Percentiles rank a stretch among this genome's conserved stretches.
Evolutionary conservation across 495 filamentous ascomycete species (phyloP).

Genomic region (Lasiosphaeria hispida): DNA sequence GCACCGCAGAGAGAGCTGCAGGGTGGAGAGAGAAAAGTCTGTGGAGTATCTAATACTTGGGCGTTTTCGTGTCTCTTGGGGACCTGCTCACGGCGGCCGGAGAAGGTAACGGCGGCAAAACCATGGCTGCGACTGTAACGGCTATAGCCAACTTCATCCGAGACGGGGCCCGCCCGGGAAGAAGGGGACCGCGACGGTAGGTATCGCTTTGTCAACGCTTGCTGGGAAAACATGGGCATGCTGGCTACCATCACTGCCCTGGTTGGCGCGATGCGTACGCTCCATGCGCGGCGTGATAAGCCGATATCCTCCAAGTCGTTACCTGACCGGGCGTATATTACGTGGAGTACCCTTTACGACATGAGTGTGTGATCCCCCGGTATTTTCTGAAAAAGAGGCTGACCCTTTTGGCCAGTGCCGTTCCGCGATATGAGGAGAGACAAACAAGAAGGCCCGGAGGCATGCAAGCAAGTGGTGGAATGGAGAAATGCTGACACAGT

Average conservation of each 20-base stretch:
- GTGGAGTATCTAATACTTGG: background rate
- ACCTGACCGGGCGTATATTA: background rate
- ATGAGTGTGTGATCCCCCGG: background rate
- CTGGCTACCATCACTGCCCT: background rate
- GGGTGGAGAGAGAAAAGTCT: background rate
- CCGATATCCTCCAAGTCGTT: background rate
- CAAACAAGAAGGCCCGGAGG: too few relatives aligned
- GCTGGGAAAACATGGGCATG: background rate
- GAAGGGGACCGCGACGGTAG: background rate
- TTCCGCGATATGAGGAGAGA: background rate
- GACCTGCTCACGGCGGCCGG: constrained; percentile 3
- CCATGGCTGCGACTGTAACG: background rate
- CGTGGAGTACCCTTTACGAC: background rate
- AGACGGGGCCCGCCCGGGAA: background rate
- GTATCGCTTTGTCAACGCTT: background rate
- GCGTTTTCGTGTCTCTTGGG: background rate
- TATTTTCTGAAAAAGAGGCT: background rate
- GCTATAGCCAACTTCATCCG: constrained; percentile 3
- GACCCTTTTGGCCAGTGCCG: background rate
- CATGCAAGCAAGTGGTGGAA: too few relatives aligned
- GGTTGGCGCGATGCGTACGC: background rate
- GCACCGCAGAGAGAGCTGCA: background rate
- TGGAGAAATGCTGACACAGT: too few relatives aligned
- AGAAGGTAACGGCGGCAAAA: background rate
- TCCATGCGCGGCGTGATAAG: background rate